Base-by-base conservation (phyloP, 345 rosid genomes). In the Salix koriyanagi region DNA sequence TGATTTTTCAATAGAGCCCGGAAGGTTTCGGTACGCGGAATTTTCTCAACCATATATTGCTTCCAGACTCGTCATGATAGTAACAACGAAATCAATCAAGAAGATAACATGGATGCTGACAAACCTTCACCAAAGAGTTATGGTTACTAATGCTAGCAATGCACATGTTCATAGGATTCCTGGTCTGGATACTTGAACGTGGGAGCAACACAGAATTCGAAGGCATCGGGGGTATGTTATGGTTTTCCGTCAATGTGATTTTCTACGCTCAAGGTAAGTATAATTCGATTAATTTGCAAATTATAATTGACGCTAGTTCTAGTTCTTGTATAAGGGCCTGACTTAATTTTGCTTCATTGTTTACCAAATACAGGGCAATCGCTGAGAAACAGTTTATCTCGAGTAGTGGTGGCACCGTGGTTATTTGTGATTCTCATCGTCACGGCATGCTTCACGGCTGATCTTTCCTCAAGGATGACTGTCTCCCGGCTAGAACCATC, bases 1-100 rank as follows among this genome's bases (percentile, higher is more conserved):
- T 23, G 88, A 79, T 37, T 76, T 46, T 32, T 76, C 71, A 62
- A 83, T 81, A 62, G 54, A 74, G 70, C 30, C 83, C 14, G 67
- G 83, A 61, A 42, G 84, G 39, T 78, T 32, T 48, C 72, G 39
- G n/a, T 70, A 41, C 7, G 88, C 71, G 28, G 79, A 81, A 41
- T 83, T 85, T 74, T 46, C 86, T 19, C 84, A 76, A 14, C 84
- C 88, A 6, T 78, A 81, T 30, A 32, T 81, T 16, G 86, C 76
- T 36, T 80, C 81, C 4, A 84, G 83, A 65, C 81, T 83, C 28
- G 69, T 37, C 14, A 82, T 82, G 87, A 62, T 80, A 21, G 86
- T 78, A 16, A 25, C 79, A 0, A 73, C 13, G 62, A 80, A 80
- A 71, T 25, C 71, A 25, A 75, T 76, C 1, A 76, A 54, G 19